Conservation (phyloP, 2,329 filamentous ascomycete genomes). For the Fusarium brachygibbosum region DNA sequence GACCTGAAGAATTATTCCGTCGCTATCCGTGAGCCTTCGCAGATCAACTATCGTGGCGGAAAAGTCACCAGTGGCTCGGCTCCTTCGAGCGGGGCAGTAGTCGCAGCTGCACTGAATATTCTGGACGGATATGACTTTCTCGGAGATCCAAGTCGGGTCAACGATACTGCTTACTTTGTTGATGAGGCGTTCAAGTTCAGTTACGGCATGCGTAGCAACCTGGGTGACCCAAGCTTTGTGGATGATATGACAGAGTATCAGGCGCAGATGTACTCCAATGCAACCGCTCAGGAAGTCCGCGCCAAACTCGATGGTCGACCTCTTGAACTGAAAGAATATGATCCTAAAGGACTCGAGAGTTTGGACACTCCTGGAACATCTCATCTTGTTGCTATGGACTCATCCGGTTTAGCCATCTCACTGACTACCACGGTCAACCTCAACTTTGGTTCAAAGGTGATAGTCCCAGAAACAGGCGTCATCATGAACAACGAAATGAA, state of each 20-base stretch:
- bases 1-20: conserved; percentile 82
- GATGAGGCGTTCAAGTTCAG: conserved; percentile 87
- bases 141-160: conserved; percentile 64
- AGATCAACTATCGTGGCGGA: conserved; percentile 76
- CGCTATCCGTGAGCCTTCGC: conserved; percentile 69
- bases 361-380: conserved; percentile 75
- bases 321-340: conserved; percentile 58
- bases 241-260: conserved; percentile 71
- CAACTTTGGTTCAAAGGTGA: conserved; percentile 79
- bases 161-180: conserved; percentile 80
- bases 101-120: conserved; percentile 79
- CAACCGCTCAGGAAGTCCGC: conserved; percentile 66
- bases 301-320: conserved; percentile 61
- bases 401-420: conserved; percentile 78
- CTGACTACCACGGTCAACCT: conserved; percentile 87
- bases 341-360: conserved; percentile 62
- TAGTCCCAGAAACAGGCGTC: conserved; percentile 85
- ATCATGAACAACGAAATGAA: conserved; percentile 76
- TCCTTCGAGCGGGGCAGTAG: conserved; percentile 80
- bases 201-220: conserved; percentile 78
- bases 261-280: conserved; percentile 73
- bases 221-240: conserved; percentile 84
- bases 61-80: conserved; percentile 77
- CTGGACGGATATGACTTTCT: conserved; percentile 78
- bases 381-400: conserved; percentile 77